Evolutionary conservation across 1,139 yeast species (phyloP).

Genomic region (Candida neerlandica): DNA sequence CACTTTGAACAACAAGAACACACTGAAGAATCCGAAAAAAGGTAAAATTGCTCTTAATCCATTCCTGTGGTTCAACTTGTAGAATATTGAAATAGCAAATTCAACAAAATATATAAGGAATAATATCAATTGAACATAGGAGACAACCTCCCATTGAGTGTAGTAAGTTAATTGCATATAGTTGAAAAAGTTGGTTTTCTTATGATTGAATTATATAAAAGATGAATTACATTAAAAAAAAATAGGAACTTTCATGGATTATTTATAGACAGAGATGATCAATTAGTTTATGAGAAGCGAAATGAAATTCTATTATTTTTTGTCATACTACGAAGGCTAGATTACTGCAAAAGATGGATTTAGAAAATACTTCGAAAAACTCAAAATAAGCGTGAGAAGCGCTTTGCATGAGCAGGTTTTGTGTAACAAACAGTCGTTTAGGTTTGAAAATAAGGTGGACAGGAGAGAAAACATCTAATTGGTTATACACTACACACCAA

Average conservation of each 20-base stretch:
- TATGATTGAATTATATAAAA: neutral
- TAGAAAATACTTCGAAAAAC: neutral
- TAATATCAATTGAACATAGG: slow-evolving; percentile 13
- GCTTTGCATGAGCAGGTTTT: neutral
- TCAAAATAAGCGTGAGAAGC: slow-evolving; percentile 1
- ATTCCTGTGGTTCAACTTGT: neutral
- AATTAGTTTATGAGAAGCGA: no score
- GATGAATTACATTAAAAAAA: neutral
- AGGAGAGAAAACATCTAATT: neutral
- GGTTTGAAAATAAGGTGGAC: neutral
- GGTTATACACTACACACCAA: no score
- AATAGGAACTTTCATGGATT: neutral
- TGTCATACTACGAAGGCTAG: neutral
- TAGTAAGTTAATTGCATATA: slow-evolving; percentile 11
- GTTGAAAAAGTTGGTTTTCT: neutral
- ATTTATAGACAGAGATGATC: neutral
- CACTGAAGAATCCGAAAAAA: slow-evolving; percentile 9
- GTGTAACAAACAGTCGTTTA: neutral
- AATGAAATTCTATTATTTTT: neutral
- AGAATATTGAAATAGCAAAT: slow-evolving; percentile 8
- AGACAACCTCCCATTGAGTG: slow-evolving; percentile 14
- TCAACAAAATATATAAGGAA: slow-evolving; percentile 9
- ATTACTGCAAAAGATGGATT: neutral
- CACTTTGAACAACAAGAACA: slow-evolving; percentile 14
- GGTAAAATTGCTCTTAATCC: slow-evolving; percentile 8